These are phyloP conservation scores for Centella asiatica DNA, from an alignment of 129 eudicot species.

Conservation along the genomic window DNA sequence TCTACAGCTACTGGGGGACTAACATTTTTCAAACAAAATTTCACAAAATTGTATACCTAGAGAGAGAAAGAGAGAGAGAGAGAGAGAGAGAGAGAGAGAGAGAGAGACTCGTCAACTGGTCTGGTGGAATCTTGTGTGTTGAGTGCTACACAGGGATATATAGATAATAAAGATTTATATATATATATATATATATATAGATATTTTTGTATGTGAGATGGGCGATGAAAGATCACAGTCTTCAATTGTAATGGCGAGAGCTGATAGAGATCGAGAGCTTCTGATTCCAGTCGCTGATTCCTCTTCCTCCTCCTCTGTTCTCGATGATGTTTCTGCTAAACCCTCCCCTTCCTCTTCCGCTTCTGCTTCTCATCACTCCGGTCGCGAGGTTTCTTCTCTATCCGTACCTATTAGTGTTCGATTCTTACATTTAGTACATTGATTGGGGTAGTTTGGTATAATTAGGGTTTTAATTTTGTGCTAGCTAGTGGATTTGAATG, in stretches of 20 bases:
- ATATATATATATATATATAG: too few relatives aligned
- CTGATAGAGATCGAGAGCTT: slow-evolving; percentile 85
- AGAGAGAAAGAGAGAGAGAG: too few relatives aligned
- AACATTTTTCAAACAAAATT: too few relatives aligned
- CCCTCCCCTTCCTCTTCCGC: slow-evolving; percentile 50
- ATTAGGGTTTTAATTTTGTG: slow-evolving; percentile 10
- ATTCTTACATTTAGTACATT: background rate
- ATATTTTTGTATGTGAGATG: slow-evolving; percentile 25
- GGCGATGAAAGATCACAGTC: slow-evolving; percentile 58
- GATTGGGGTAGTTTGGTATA: background rate
- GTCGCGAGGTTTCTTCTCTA: slow-evolving; percentile 47
- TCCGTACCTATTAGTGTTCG: too few relatives aligned
- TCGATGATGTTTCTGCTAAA: slow-evolving; percentile 34
- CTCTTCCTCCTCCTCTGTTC: slow-evolving; percentile 27
- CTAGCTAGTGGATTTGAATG: too few relatives aligned
- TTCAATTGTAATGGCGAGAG: slow-evolving; percentile 28
- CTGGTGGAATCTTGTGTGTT: background rate
- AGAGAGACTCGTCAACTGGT: background rate
- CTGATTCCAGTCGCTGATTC: slow-evolving; percentile 71
- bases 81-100: too few relatives aligned
- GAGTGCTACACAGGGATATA: background rate
- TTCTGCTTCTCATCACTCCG: slow-evolving; percentile 56
- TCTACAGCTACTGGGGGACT: too few relatives aligned
- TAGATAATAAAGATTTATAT: too few relatives aligned
- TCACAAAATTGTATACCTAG: too few relatives aligned